Evolutionary conservation across 208 protist species (phyloP), one percentile per base, ranked within the genome.

Genomic region (Crithidia fasciculata): DNA sequence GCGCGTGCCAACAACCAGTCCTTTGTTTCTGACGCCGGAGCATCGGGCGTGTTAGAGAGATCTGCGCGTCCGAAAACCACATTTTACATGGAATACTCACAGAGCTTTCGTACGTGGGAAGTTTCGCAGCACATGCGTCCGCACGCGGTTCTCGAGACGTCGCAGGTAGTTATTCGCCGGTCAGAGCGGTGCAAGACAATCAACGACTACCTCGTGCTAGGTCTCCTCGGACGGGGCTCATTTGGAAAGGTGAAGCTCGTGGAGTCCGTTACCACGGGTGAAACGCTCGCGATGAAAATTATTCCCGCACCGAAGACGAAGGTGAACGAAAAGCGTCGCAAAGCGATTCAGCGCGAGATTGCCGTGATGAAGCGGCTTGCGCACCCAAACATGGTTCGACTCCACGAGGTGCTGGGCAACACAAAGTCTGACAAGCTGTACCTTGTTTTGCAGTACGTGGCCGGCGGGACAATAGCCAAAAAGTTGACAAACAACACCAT

Each of bases 171-270:
- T 8, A 44, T 81, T 16, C 61, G 18, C 41, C 36, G 55, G 45
- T 66, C 76, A 12, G 73, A 83, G 39, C 76, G 68, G 10, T 77
- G 85, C 44, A 83, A 82, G 49, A 85, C 59, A 16, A 75, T 93
- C 61, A 93, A 91, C 59, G 74, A 90, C 36, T 94, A 94, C 71
- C 62, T 75, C 5, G 63, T 90, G 52, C 50, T 98, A 13, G 81
- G 93, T 19, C 94, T 97, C 63, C 78, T 98, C 19, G 95, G 97
- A 41, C 77, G 95, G 60, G 97, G 97, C 41, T 97, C 96, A 7
- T 98, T 97, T 67, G 95, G 97, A 55, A 87, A 96, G n/a, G 97
- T 99, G 3, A 97, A 96, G 66, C 97, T 98, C 65, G 97, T 95
- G 16, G 78, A 88, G 49, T 81, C 98, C 65, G 56, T 70, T 0